These are phyloP conservation scores for Avicennia marina DNA, from an alignment of 257 asterid species.

Conservation along the genomic window DNA sequence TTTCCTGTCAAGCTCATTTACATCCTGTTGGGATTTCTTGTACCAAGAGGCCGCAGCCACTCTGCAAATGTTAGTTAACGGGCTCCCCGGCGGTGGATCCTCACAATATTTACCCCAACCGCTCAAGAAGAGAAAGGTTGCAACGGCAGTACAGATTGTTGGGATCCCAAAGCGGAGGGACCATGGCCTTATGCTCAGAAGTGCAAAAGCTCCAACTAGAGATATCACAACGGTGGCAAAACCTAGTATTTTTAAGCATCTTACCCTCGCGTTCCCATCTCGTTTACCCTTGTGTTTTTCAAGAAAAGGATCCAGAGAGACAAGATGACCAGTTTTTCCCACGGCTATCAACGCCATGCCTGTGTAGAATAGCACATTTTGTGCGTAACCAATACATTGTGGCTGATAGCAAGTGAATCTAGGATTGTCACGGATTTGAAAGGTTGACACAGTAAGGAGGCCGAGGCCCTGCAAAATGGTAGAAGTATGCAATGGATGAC, in stretches of 20 bases:
- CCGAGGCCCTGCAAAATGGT: constrained; percentile 39
- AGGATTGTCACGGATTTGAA: constrained; percentile 34
- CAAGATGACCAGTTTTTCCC: constrained; percentile 36
- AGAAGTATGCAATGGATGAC: no score
- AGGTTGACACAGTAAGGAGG: constrained; percentile 48
- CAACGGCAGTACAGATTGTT: constrained; percentile 34
- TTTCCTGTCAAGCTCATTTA: constrained; percentile 16
- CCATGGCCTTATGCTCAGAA: constrained; percentile 56
- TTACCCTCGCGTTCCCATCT: neutral
- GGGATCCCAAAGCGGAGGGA: constrained; percentile 43
- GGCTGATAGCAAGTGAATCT: constrained; percentile 36
- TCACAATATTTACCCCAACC: constrained; percentile 25
- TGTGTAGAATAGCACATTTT: constrained; percentile 36
- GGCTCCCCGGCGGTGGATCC: constrained; percentile 26
- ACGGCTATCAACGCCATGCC: constrained; percentile 44
- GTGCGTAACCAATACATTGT: constrained; percentile 40
- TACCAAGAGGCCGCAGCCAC: constrained; percentile 28
- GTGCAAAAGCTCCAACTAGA: constrained; percentile 31
- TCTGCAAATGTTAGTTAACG: constrained; percentile 21
- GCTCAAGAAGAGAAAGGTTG: constrained; percentile 27
- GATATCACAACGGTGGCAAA: constrained; percentile 15
- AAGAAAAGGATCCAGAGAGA: constrained; percentile 24
- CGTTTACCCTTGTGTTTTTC: constrained; percentile 12
- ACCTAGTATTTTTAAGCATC: neutral
- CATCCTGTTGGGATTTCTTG: constrained; percentile 24